Evolutionary conservation across 331 rosid genomes (phyloP).

Genomic region (Saraca asoca): DNA sequence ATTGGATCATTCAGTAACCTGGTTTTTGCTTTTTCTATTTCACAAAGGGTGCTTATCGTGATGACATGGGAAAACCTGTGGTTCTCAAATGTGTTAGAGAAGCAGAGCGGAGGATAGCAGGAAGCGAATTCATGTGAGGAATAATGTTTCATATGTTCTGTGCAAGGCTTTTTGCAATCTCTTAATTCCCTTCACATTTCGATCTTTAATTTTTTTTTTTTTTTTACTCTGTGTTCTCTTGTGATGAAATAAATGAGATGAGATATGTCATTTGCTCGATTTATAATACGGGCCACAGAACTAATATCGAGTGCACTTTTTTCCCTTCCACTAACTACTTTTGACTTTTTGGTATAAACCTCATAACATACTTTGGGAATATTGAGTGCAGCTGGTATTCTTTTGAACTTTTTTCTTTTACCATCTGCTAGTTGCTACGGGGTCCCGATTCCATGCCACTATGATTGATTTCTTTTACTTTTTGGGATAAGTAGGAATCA

Average conservation of each 20-base stretch:
- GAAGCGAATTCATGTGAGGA: constrained; percentile 73
- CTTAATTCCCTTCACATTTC: neutral
- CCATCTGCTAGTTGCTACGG: neutral
- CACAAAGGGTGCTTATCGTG: constrained; percentile 87
- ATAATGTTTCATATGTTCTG: neutral
- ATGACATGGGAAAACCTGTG: constrained; percentile 90
- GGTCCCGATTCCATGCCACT: constrained; percentile 9
- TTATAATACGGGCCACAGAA: constrained; percentile 19
- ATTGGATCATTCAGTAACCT: constrained; percentile 11
- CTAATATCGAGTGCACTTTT: constrained; percentile 29
- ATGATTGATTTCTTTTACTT: constrained; percentile 1
- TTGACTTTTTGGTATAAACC: constrained; percentile 27
- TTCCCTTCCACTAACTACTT: constrained; percentile 24
- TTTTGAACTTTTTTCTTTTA: constrained; percentile 1
- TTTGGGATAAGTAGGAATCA: constrained; percentile 25
- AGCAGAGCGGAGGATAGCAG: constrained; percentile 87
- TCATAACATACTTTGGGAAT: constrained; percentile 25
- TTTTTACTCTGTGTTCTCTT: neutral
- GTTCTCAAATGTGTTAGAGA: constrained; percentile 88
- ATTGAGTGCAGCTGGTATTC: constrained; percentile 8
- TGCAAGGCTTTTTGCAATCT: neutral
- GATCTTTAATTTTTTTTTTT: neutral
- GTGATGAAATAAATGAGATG: neutral
- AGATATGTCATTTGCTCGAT: neutral
- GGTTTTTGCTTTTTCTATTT: neutral